Evolutionary conservation across 441 rosid species (phyloP).

Genomic region (Biscutella laevigata): DNA sequence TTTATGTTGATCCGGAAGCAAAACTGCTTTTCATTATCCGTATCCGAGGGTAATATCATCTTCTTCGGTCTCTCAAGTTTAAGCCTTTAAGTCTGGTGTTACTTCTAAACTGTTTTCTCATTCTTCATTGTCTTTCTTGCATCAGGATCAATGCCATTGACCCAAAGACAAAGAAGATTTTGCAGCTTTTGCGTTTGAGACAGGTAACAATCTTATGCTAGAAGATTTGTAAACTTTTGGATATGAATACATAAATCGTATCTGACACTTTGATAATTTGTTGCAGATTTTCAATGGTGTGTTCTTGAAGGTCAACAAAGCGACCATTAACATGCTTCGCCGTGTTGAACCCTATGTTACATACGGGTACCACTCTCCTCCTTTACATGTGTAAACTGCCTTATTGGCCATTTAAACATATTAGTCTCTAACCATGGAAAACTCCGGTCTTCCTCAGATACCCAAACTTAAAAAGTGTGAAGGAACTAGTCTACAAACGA

Average conservation of each 20-base stretch:
- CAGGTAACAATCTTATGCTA: slow-evolving; percentile 6
- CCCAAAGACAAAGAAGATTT: slow-evolving; percentile 13
- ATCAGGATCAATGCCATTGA: slow-evolving; percentile 21
- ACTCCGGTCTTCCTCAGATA: slow-evolving; percentile 28
- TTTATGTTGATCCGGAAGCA: slow-evolving; percentile 73
- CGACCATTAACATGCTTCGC: slow-evolving; percentile 77
- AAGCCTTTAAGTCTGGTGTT: neutral
- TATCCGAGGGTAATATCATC: slow-evolving; percentile 51
- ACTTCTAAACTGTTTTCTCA: neutral
- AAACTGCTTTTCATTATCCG: slow-evolving; percentile 50
- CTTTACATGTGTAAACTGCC: too few species aligned
- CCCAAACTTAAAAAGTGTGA: slow-evolving; percentile 66
- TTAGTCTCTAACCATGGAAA: neutral
- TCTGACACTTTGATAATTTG: neutral
- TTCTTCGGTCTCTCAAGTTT: neutral
- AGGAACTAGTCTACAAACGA: slow-evolving; percentile 62
- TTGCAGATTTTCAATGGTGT: slow-evolving; percentile 67
- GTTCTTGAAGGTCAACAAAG: slow-evolving; percentile 71
- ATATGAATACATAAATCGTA: neutral
- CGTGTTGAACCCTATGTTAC: slow-evolving; percentile 81
- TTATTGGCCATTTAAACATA: neutral
- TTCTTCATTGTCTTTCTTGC: neutral
- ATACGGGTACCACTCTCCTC: slow-evolving; percentile 38
- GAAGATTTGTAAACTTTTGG: neutral
- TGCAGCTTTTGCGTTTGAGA: slow-evolving; percentile 20